Evolutionary conservation across 2,329 filamentous ascomycete genomes (phyloP).

Genomic region (Cyphellophora attinorum): DNA sequence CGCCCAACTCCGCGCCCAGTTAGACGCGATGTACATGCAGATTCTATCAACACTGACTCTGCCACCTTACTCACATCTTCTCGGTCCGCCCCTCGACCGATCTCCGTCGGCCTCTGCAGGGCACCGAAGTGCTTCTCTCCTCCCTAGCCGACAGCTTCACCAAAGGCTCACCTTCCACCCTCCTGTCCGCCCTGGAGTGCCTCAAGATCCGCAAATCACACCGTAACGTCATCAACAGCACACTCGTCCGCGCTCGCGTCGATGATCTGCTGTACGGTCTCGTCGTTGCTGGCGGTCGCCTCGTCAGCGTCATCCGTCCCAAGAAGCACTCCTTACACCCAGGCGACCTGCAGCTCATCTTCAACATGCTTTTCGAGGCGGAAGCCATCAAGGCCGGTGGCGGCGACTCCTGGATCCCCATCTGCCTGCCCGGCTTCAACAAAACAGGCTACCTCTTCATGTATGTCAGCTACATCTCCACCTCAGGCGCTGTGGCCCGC

Average conservation of each 20-base stretch:
- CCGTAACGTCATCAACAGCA: conserved; percentile 74
- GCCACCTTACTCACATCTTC: conserved; percentile 80
- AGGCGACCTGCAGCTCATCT: conserved; percentile 88
- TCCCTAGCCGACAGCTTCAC: conserved; percentile 93
- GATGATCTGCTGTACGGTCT: conserved; percentile 82
- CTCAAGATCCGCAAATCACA: conserved; percentile 85
- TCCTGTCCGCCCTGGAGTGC: conserved; percentile 86
- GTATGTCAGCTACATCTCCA: conserved; percentile 92
- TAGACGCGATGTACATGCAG: conserved; percentile 96
- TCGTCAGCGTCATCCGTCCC: conserved; percentile 90
- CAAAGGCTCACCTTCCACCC: conserved; percentile 75
- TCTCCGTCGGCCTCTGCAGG: conserved; percentile 76
- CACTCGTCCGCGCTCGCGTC: conserved; percentile 67
- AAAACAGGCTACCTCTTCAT: conserved; percentile 95
- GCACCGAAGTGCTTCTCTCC: conserved; percentile 82
- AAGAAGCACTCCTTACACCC: conserved; percentile 93
- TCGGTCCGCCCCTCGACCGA: conserved; percentile 87
- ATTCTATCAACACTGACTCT: conserved; percentile 91
- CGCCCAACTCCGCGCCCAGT: conserved; percentile 71
- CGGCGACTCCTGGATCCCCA: conserved; percentile 96
- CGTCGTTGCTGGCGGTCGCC: conserved; percentile 80
- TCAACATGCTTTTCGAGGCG: conserved; percentile 98
- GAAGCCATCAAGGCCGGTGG: conserved; percentile 81
- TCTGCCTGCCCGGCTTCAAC: conserved; percentile 95
- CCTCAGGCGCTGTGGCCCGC: conserved; percentile 38